Conservation (phyloP, 2,329 filamentous ascomycete species). For the Pestalotiopsis sp. region DNA sequence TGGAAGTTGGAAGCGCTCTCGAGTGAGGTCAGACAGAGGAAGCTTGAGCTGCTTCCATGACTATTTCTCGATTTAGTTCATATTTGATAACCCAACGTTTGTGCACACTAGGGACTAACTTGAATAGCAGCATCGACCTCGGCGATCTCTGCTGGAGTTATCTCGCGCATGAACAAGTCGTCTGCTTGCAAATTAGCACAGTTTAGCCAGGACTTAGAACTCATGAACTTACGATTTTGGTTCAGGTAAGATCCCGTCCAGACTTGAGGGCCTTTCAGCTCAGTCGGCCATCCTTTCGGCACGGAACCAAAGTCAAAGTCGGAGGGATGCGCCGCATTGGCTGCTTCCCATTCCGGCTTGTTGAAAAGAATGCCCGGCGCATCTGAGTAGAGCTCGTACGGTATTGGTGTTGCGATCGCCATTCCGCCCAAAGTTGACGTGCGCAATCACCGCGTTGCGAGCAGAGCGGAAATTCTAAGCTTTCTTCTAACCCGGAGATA, state of each 20-base stretch:
- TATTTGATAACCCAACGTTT: too few relatives aligned
- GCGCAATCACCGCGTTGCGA: not conserved
- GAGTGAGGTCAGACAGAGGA: not conserved
- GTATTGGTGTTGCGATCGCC: not conserved
- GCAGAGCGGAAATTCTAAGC: not conserved
- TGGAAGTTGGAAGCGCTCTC: not conserved
- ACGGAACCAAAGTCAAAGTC: constrained; percentile 1
- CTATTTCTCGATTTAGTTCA: not conserved
- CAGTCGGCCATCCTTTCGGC: constrained; percentile 2
- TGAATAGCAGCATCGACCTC: constrained; percentile 4
- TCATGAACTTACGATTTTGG: not conserved
- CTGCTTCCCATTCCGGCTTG: constrained; percentile 3
- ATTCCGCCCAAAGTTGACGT: not conserved
- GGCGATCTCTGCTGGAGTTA: not conserved
- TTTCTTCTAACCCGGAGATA: not conserved
- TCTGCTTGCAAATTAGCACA: not conserved
- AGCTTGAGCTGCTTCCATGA: not conserved
- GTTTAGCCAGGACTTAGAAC: not conserved
- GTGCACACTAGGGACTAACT: not conserved
- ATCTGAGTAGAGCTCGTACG: not conserved
- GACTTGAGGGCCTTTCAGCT: not conserved
- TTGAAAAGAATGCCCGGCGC: not conserved
- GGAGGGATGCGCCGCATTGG: not conserved
- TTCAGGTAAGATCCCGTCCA: not conserved
- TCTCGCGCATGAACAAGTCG: not conserved